A percentile compares a stretch with the other conserved stretches of the same genome.
Evolutionary conservation across 2,329 filamentous ascomycete genomes (phyloP).

Genomic region (Aspergillus ustus): DNA sequence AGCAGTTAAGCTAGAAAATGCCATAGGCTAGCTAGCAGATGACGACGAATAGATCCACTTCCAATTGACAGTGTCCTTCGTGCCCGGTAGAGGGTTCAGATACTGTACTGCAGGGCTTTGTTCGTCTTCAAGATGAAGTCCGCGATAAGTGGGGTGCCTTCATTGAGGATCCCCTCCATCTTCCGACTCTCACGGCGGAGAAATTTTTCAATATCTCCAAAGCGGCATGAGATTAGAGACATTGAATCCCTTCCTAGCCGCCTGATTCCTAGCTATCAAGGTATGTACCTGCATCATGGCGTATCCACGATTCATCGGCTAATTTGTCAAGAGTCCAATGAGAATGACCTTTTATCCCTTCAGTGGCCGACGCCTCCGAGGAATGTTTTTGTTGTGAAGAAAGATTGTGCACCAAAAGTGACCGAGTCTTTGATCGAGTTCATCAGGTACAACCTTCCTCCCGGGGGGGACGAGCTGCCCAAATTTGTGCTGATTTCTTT

Average conservation of each 20-base stretch:
- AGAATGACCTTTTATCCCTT: conserved; percentile 66
- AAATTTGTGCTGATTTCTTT: conserved; percentile 5
- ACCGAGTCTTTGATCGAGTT: conserved; percentile 63
- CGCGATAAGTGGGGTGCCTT: conserved; percentile 20
- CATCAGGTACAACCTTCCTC: conserved; percentile 50
- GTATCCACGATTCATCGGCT: conserved; percentile 3
- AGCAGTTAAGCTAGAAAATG: conserved; percentile 2
- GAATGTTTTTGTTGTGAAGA: conserved; percentile 72
- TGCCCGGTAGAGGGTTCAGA: not conserved
- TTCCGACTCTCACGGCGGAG: conserved; percentile 29
- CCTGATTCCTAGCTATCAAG: conserved; percentile 67
- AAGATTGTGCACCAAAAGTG: conserved; percentile 62
- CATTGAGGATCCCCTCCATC: conserved; percentile 17
- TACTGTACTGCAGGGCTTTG: not conserved
- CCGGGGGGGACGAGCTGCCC: not conserved
- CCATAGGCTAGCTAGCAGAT: conserved; percentile 4
- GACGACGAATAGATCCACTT: not conserved
- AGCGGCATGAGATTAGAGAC: conserved; percentile 49
- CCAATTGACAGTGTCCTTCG: not conserved
- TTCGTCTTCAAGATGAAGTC: conserved; percentile 26
- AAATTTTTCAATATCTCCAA: conserved; percentile 49
- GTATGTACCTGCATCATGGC: conserved; percentile 45
- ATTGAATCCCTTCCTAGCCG: conserved; percentile 53
- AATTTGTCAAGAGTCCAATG: conserved; percentile 54
- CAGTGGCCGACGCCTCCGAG: conserved; percentile 71